A percentile compares a stretch with the other conserved stretches of the same genome.
Evolutionary conservation across 345 rosid species (phyloP).

Genomic region (Populus pruinosa): DNA sequence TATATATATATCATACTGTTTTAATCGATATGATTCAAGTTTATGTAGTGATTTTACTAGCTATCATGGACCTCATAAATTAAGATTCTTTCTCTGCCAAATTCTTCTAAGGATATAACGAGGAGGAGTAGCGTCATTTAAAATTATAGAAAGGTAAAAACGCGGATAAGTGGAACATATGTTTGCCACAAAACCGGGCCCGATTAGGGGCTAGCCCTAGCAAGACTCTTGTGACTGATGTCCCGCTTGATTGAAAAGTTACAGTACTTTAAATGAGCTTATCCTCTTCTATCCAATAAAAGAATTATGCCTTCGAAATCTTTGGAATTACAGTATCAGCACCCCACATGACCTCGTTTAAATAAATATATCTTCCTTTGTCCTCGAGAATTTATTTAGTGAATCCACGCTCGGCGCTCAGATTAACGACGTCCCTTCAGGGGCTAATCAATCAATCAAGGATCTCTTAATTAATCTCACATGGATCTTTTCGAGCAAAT

Average conservation of each 20-base stretch:
- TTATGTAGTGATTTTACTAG: too few species aligned
- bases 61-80: too few species aligned
- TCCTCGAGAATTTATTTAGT: background rate
- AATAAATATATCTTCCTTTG: background rate
- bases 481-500: background rate
- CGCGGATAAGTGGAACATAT: background rate
- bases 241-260: background rate
- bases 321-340: background rate
- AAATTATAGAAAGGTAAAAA: background rate
- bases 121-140: background rate
- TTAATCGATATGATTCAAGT: too few species aligned
- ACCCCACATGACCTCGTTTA: background rate
- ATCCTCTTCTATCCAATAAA: conserved; percentile 9
- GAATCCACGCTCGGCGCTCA: background rate
- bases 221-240: background rate
- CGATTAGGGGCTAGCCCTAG: background rate
- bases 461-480: background rate
- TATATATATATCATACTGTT: too few species aligned
- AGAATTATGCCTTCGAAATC: background rate
- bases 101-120: too few species aligned
- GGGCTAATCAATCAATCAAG: background rate
- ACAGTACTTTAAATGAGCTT: background rate
- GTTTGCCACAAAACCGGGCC: background rate
- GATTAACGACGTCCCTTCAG: background rate
- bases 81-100: too few species aligned